Percentiles rank a stretch among this genome's conserved stretches.
Evolutionary conservation across 768 basidiomycete genomes (phyloP).

Genomic region (Pleurotus tuber-regium): DNA sequence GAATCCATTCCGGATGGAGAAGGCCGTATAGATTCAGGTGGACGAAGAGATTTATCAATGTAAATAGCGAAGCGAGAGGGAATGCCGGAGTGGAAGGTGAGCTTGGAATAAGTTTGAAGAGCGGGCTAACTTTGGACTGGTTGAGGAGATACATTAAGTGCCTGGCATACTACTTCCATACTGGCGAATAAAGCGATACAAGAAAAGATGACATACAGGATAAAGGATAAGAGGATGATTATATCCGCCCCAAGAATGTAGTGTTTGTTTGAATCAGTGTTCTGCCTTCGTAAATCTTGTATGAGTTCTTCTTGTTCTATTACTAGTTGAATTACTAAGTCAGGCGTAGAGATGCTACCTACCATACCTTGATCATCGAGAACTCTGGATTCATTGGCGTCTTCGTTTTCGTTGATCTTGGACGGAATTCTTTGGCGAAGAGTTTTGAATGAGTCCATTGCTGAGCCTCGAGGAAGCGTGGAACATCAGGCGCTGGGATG

Average conservation of each 20-base stretch:
- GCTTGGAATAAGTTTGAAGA: conserved; percentile 36
- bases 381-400: background rate
- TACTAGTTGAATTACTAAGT: background rate
- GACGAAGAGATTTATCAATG: conserved; percentile 46
- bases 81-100: conserved; percentile 29
- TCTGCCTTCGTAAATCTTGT: conserved; percentile 42
- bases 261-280: conserved; percentile 38
- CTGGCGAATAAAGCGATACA: conserved; percentile 12
- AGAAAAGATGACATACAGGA: conserved; percentile 38
- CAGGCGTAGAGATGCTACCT: background rate
- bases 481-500: too few species aligned
- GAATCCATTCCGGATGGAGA: conserved; percentile 30
- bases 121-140: conserved; percentile 41
- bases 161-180: conserved; percentile 28
- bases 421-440: conserved; percentile 12
- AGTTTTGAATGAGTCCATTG: conserved; percentile 3
- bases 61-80: conserved; percentile 42
- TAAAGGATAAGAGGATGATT: conserved; percentile 41
- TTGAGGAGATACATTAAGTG: conserved; percentile 47
- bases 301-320: conserved; percentile 65
- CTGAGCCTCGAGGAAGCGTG: too few species aligned
- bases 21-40: conserved; percentile 48
- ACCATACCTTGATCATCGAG: conserved; percentile 16
- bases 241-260: conserved; percentile 38
- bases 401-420: conserved; percentile 2